Base-by-base conservation (phyloP, 2,329 filamentous ascomycete species). In the Monosporascus sp. region DNA sequence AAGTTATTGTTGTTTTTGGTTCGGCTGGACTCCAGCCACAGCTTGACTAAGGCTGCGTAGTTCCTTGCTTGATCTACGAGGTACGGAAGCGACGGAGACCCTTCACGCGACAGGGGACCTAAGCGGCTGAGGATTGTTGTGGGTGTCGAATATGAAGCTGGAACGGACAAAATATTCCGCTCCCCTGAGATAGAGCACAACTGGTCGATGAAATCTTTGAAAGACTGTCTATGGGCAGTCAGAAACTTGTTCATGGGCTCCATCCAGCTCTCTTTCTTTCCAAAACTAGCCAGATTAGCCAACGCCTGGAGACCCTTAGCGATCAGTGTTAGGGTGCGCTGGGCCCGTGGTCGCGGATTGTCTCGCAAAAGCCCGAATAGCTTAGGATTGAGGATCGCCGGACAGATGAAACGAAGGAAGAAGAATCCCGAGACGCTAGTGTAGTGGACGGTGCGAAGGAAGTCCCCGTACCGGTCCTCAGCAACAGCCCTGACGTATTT, bases 241-340 rank as follows among this genome's bases (percentile, higher is more conserved):
- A 97, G 74, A 62, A 97, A 97, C 44, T 82, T 82, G 66, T 97
- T 97, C 93, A 97, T 97, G 0, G 91, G 91, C 72, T 96, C 92
- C 92, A 97, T 97, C 90, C 91, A 97, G n/a, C 88, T 85, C 70
- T 97, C 93, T 67, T 96, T 96, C 65, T 89, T 92, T 41, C 93
- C 93, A 66, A 97, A 97, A 0, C 84, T 90, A 2, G 90, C 89
- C 71, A 97, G 80, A 67, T 97, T 97, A 18, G 91, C 90, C 54
- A 97, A 78, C 17, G 90, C 92, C 71, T 97, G 92, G 8, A 97
- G 75, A 1, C 89, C 90, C 70, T 97, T 97, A 24, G 93, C 90
- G 54, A 97, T 92, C 48, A 97, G 79, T 0, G 93, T 97, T 50
- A 97, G 79, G 0, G 92, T 96, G 42, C 93, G 84, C 66, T 96